phyloP scores from a whole-genome alignment of 345 rosid genomes.

The Aethionema arabicum region DNA sequence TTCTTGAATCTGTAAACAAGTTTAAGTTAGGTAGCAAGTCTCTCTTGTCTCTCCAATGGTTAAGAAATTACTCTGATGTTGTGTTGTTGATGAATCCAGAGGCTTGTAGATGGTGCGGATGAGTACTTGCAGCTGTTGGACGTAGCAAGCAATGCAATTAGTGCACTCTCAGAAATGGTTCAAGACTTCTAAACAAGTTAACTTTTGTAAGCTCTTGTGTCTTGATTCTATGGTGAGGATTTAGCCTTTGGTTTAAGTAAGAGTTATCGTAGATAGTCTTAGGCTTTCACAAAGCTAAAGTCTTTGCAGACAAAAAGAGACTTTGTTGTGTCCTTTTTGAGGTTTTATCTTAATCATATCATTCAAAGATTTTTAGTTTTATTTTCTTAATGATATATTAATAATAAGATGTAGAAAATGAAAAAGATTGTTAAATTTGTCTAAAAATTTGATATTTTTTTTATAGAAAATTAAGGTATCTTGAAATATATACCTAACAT shows the following conservation, averaged over 20 bases:
- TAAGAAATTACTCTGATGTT: background rate
- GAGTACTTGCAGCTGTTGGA: constrained; percentile 95
- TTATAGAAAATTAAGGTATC: no score
- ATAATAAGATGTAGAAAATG: no score
- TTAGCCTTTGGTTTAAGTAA: background rate
- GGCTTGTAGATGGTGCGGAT: constrained; percentile 90
- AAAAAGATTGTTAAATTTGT: no score
- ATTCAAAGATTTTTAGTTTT: no score
- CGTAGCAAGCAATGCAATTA: constrained; percentile 65
- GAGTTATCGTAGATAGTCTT: constrained; percentile 5
- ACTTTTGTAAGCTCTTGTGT: constrained; percentile 8
- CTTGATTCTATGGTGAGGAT: background rate
- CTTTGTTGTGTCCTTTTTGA: background rate
- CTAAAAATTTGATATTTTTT: no score
- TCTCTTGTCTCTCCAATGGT: background rate
- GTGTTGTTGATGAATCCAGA: constrained; percentile 46
- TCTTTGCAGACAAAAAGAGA: constrained; percentile 1
- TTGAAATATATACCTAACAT: no score
- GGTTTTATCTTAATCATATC: no score
- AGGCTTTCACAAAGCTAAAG: background rate
- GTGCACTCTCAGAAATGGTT: constrained; percentile 73
- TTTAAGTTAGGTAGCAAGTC: constrained; percentile 9
- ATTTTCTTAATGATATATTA: no score
- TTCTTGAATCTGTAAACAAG: background rate
- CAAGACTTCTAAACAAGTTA: constrained; percentile 42